phyloP scores from a whole-genome alignment of 176 grass and related monocot species.

The Oryza meyeriana region DNA sequence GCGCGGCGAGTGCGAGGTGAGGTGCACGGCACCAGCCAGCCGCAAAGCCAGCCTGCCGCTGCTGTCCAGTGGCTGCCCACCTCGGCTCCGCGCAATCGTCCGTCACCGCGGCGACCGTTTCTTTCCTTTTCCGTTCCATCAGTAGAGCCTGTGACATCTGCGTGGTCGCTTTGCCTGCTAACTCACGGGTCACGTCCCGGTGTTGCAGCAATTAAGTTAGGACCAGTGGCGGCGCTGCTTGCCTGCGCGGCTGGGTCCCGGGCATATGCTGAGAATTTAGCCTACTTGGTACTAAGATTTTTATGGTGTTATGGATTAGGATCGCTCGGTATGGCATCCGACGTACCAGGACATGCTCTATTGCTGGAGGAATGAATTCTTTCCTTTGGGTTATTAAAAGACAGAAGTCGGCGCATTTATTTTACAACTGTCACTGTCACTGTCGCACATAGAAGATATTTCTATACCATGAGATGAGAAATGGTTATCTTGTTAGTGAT shows the following conservation, averaged over 20 bases:
- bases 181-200: neutral
- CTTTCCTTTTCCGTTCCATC: too few species aligned
- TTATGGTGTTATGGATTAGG: neutral
- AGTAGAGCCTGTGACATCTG: conserved; percentile 12
- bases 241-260: neutral
- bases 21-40: conserved; percentile 44
- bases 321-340: conserved; percentile 20
- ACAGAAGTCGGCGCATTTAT: conserved; percentile 23
- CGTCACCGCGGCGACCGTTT: neutral
- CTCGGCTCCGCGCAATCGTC: conserved; percentile 23
- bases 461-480: neutral
- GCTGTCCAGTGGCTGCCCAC: conserved; percentile 1
- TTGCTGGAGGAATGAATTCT: neutral
- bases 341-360: neutral
- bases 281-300: neutral
- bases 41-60: conserved; percentile 28
- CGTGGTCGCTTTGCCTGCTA: conserved; percentile 14
- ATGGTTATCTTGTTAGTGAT: neutral
- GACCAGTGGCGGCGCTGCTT: neutral
- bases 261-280: neutral
- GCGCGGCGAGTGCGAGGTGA: conserved; percentile 14
- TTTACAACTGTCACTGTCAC: neutral
- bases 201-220: neutral
- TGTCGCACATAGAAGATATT: conserved; percentile 11
- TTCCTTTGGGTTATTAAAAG: neutral